These are phyloP conservation scores for Oryza rufipogon DNA, from an alignment of 176 grass and related monocot genomes.

Conservation along the genomic window DNA sequence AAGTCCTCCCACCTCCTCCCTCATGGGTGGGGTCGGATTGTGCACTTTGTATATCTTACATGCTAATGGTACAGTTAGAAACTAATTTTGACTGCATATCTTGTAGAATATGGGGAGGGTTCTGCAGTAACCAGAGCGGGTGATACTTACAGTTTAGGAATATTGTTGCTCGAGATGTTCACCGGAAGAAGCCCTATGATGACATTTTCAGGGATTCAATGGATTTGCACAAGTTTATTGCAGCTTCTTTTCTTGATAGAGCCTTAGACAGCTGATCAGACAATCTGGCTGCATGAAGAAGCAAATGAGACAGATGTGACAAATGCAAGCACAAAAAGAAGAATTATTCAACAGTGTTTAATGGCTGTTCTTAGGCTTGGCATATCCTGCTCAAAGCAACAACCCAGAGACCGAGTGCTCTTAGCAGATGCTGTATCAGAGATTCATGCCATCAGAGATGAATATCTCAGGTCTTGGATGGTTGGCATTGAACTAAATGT, in stretches of 20 bases:
- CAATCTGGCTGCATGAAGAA: slow-evolving; percentile 19
- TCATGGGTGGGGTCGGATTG: not conserved
- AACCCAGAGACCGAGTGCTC: not conserved
- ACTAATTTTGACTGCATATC: not conserved
- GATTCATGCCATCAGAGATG: slow-evolving; percentile 26
- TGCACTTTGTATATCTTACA: not conserved
- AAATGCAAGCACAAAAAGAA: not conserved
- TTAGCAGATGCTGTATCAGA: slow-evolving; percentile 2
- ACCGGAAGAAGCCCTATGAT: not conserved
- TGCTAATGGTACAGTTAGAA: not conserved
- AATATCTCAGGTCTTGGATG: not conserved
- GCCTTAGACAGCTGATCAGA: not conserved
- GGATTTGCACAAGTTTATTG: not conserved
- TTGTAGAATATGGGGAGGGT: slow-evolving; percentile 15
- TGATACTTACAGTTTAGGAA: slow-evolving; percentile 20
- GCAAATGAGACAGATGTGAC: not conserved
- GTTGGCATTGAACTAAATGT: too few relatives aligned
- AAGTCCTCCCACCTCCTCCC: too few relatives aligned
- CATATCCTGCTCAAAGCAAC: slow-evolving; percentile 20
- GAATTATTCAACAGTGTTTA: not conserved
- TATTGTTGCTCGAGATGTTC: slow-evolving; percentile 5
- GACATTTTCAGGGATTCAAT: slow-evolving; percentile 21
- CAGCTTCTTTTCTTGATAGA: not conserved
- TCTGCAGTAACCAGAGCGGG: not conserved
- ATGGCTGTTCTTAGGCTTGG: not conserved